Conservation (phyloP, 352 stramenopile species). For the Pythium myriotylum region DNA sequence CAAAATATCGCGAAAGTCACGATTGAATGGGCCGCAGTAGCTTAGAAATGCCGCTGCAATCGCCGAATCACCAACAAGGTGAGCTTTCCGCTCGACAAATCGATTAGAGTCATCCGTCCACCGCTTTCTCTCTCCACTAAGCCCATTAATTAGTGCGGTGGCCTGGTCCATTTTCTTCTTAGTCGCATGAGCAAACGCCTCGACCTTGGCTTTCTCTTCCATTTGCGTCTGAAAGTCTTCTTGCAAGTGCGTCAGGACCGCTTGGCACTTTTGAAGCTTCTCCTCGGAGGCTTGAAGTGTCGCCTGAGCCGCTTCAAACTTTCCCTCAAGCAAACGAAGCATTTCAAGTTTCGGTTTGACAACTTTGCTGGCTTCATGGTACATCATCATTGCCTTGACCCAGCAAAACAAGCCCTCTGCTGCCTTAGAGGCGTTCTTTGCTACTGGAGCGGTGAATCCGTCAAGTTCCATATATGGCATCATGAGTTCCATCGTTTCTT, state of each 20-base stretch:
- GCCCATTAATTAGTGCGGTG: conserved; percentile 95
- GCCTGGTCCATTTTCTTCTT: conserved; percentile 98
- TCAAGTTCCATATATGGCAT: conserved; percentile 97
- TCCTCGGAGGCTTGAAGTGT: no score
- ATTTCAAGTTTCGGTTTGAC: conserved; percentile 99
- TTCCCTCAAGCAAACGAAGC: conserved; percentile 93
- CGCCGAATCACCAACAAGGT: conserved; percentile 96
- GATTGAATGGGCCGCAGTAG: conserved; percentile 98
- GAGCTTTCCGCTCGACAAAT: conserved; percentile 96
- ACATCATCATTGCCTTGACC: conserved; percentile 98
- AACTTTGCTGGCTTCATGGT: conserved; percentile 98
- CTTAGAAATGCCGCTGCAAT: conserved; percentile 97
- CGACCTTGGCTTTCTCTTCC: conserved; percentile 95
- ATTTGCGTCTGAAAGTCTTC: conserved; percentile 98
- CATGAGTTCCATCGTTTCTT: conserved; percentile 98
- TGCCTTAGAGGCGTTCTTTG: conserved; percentile 96
- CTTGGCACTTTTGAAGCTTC: conserved; percentile 94
- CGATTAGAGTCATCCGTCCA: conserved; percentile 99
- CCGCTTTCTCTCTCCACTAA: conserved; percentile 94
- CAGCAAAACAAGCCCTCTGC: conserved; percentile 97
- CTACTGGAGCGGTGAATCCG: conserved; percentile 93
- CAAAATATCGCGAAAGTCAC: conserved; percentile 97
- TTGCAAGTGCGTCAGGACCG: conserved; percentile 94
- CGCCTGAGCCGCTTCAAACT: conserved; percentile 98
- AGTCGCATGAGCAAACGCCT: conserved; percentile 94